phyloP scores from a whole-genome alignment of 345 rosid species.

The Lumnitzera littorea region DNA sequence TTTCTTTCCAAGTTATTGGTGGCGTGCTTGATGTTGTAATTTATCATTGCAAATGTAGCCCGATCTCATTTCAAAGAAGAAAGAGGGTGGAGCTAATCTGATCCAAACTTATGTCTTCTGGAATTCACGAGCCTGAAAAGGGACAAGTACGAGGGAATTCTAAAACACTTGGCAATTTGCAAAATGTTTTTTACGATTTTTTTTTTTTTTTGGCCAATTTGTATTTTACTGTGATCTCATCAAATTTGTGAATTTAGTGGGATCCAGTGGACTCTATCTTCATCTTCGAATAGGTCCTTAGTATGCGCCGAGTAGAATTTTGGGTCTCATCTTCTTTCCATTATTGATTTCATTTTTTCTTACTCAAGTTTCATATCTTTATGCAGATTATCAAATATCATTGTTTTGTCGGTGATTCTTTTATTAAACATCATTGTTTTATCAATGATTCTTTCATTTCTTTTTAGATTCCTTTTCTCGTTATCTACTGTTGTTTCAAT shows the following conservation, averaged over 20 bases:
- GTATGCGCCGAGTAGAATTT: conserved; percentile 99
- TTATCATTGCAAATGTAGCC: conserved; percentile 76
- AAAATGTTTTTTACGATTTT: background rate
- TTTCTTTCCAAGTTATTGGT: no score
- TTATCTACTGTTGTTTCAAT: no score
- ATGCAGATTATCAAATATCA: background rate
- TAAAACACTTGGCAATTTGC: background rate
- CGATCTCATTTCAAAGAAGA: conserved; percentile 73
- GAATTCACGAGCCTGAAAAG: conserved; percentile 73
- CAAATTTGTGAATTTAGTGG: conserved; percentile 79
- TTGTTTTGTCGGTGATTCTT: no score
- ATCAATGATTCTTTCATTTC: background rate
- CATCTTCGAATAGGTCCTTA: conserved; percentile 96
- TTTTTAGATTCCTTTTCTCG: background rate
- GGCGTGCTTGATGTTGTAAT: conserved; percentile 9
- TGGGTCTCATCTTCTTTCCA: conserved; percentile 51
- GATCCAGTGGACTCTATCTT: conserved; percentile 74
- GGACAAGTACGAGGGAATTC: conserved; percentile 49
- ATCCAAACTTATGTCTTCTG: conserved; percentile 84
- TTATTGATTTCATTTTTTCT: background rate
- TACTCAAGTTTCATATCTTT: background rate
- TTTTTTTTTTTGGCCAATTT: background rate
- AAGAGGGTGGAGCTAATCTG: conserved; percentile 84
- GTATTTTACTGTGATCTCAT: conserved; percentile 43
- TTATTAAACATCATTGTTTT: background rate